Evolutionary conservation across 2,329 filamentous ascomycete species (phyloP).

Genomic region (Xylariales sp.): DNA sequence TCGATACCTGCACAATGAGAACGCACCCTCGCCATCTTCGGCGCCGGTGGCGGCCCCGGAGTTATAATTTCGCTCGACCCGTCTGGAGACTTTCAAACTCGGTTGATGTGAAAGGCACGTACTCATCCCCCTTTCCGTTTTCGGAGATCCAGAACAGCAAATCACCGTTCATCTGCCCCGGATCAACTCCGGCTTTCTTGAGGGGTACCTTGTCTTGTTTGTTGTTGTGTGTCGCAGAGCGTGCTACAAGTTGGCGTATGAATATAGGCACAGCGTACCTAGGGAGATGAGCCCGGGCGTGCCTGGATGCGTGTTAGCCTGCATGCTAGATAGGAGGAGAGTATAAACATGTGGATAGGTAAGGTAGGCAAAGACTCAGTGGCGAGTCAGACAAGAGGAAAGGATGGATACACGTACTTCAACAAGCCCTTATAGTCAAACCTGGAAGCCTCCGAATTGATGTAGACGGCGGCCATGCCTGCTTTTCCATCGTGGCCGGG

Average conservation of each 20-base stretch:
- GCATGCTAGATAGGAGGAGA: neutral
- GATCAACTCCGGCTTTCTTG: slow-evolving; percentile 74
- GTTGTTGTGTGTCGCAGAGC: slow-evolving; percentile 77
- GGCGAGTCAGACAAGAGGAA: neutral
- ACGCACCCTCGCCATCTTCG: neutral
- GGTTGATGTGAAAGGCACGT: slow-evolving; percentile 66
- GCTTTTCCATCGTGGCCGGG: slow-evolving; percentile 76
- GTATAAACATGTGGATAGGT: too few relatives aligned
- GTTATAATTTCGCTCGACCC: slow-evolving; percentile 59
- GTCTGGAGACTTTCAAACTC: slow-evolving; percentile 67
- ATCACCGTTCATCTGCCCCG: slow-evolving; percentile 59
- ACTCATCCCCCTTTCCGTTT: slow-evolving; percentile 64
- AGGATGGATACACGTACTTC: slow-evolving; percentile 52
- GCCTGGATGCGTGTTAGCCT: slow-evolving; percentile 47
- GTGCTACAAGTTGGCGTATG: slow-evolving; percentile 68
- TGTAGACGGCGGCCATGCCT: slow-evolving; percentile 70
- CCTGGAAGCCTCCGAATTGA: slow-evolving; percentile 57
- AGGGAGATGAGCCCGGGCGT: slow-evolving; percentile 70
- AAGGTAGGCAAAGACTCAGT: neutral
- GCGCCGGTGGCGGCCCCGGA: neutral
- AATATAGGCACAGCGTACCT: slow-evolving; percentile 82
- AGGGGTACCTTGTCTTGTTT: slow-evolving; percentile 83
- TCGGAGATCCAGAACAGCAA: slow-evolving; percentile 68
- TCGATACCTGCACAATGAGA: neutral
- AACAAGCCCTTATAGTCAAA: slow-evolving; percentile 73